Conservation (phyloP, 106 monocot genomes). For the Cymbidium sinense region DNA sequence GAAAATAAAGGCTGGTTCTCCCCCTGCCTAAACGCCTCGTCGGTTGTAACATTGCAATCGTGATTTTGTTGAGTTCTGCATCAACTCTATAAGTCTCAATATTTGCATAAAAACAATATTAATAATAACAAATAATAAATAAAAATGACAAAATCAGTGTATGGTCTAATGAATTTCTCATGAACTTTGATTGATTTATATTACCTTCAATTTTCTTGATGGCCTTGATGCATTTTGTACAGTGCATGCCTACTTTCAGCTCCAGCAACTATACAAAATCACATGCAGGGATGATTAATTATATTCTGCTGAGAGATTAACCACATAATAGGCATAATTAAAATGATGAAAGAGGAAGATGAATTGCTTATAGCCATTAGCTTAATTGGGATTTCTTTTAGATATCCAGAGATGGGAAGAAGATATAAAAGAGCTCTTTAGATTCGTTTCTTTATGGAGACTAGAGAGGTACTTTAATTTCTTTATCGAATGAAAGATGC, state of each 20-base stretch:
- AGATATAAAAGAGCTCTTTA: background rate
- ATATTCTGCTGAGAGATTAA: too few relatives aligned
- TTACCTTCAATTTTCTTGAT: slow-evolving; percentile 91
- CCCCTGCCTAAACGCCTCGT: slow-evolving; percentile 64
- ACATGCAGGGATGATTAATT: background rate
- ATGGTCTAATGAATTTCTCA: background rate
- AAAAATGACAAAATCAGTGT: background rate
- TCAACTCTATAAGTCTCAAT: slow-evolving; percentile 75
- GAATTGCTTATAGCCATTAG: background rate
- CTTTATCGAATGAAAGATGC: background rate
- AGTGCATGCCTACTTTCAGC: slow-evolving; percentile 84
- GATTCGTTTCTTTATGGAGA: background rate
- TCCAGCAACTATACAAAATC: slow-evolving; percentile 56
- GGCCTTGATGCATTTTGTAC: slow-evolving; percentile 64
- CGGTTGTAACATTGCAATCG: slow-evolving; percentile 76
- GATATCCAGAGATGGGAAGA: background rate
- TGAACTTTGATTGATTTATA: background rate
- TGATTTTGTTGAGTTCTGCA: slow-evolving; percentile 57
- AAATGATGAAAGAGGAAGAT: background rate
- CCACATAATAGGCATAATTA: too few relatives aligned
- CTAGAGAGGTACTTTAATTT: background rate
- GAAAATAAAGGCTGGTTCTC: too few relatives aligned
- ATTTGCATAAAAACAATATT: slow-evolving; percentile 22
- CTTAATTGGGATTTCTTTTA: background rate
- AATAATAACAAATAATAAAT: background rate